Conservation (phyloP, 2,329 filamentous ascomycete genomes). For the Pseudocercospora crystallina region DNA sequence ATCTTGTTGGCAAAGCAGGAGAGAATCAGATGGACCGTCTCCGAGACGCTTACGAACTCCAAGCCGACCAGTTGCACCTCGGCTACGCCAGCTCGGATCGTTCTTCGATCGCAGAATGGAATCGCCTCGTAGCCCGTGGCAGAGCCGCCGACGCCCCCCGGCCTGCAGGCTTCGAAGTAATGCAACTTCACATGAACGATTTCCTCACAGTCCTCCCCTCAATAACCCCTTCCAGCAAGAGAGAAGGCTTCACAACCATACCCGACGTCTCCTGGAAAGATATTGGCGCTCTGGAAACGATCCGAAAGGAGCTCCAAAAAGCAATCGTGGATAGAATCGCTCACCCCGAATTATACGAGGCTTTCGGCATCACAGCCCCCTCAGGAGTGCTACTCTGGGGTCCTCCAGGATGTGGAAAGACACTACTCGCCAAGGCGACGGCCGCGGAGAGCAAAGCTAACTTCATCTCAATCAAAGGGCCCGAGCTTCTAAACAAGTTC, state of each 20-base stretch:
- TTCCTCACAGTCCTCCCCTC: conserved; percentile 73
- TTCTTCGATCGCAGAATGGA: conserved; percentile 34
- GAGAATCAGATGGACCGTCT: conserved; percentile 64
- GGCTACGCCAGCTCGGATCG: conserved; percentile 39
- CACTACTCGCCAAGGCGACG: conserved; percentile 90
- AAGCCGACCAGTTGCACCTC: conserved; percentile 28
- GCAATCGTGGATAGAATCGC: conserved; percentile 90
- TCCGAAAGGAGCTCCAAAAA: conserved; percentile 77
- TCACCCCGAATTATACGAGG: conserved; percentile 72
- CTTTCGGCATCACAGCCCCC: conserved; percentile 75
- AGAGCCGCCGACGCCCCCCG: conserved; percentile 45
- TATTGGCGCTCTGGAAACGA: conserved; percentile 78
- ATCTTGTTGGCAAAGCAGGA: conserved; percentile 65
- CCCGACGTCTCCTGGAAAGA: conserved; percentile 91
- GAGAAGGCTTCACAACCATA: conserved; percentile 92
- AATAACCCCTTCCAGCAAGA: conserved; percentile 77
- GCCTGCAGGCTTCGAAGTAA: conserved; percentile 55
- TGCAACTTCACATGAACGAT: conserved; percentile 63
- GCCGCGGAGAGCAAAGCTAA: conserved; percentile 95
- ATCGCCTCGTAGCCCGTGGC: conserved; percentile 47
- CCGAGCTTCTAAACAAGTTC: conserved; percentile 95
- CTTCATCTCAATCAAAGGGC: conserved; percentile 97
- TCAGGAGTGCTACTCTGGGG: conserved; percentile 94
- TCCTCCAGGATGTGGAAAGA: conserved; percentile 95
- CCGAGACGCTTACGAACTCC: conserved; percentile 51